Percentiles rank a stretch among this genome's conserved stretches.
phyloP scores from a whole-genome alignment of 73 alveolate species.

The Uronychia setigera region DNA sequence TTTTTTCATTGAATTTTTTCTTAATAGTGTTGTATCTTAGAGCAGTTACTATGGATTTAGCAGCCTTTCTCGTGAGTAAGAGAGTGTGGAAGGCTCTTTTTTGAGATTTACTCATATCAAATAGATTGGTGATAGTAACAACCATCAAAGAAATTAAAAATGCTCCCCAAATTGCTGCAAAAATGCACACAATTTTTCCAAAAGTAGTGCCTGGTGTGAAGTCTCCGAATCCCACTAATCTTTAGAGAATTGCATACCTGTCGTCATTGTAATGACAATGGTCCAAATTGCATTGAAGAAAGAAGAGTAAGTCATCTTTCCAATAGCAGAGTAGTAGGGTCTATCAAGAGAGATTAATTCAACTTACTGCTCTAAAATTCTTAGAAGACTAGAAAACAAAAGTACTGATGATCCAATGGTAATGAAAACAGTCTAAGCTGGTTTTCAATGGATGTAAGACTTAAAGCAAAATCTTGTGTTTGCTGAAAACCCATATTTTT shows the following conservation, averaged over 20 bases:
- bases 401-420: conserved; percentile 29
- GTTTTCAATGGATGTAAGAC: conserved; percentile 49
- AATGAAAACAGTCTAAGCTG: conserved; percentile 43
- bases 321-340: conserved; percentile 43
- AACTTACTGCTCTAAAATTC: conserved; percentile 41
- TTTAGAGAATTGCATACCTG: conserved; percentile 7
- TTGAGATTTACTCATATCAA: conserved; percentile 26
- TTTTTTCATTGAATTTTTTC: conserved; percentile 10
- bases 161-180: conserved; percentile 80
- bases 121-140: conserved; percentile 47
- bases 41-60: conserved; percentile 47
- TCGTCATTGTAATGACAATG: conserved; percentile 73
- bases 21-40: conserved; percentile 46
- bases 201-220: conserved; percentile 60
- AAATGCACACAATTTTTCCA: conserved; percentile 69
- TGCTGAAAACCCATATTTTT: conserved; percentile 36
- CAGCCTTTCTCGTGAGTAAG: conserved; percentile 48
- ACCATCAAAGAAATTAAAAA: conserved; percentile 71
- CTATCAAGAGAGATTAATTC: background rate
- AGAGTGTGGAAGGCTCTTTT: conserved; percentile 42
- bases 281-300: conserved; percentile 57
- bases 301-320: conserved; percentile 40
- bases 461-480: conserved; percentile 58
- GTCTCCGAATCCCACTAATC: conserved; percentile 80
- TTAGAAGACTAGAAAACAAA: conserved; percentile 29